Evolutionary conservation across 352 stramenopile genomes (phyloP).

Genomic region (Bremia lactucae): DNA sequence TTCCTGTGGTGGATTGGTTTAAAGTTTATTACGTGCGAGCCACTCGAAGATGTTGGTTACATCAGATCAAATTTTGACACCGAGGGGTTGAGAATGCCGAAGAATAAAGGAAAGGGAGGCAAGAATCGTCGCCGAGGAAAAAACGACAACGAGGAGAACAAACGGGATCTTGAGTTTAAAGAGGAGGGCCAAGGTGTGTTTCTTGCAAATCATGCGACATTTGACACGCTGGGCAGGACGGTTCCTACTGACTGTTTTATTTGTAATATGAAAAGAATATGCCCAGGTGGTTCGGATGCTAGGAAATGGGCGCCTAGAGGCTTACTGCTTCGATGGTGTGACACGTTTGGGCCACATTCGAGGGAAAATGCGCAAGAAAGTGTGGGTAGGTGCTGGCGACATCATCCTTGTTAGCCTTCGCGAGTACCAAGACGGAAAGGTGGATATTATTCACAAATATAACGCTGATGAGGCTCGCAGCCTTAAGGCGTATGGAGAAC

Average conservation of each 20-base stretch:
- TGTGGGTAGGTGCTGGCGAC: constrained; percentile 97
- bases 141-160: constrained; percentile 97
- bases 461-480: constrained; percentile 95
- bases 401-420: constrained; percentile 98
- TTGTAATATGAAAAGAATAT: constrained; percentile 80
- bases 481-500: constrained; percentile 98
- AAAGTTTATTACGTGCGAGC: constrained; percentile 13
- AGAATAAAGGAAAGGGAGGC: constrained; percentile 94
- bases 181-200: constrained; percentile 93
- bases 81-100: constrained; percentile 44
- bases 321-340: constrained; percentile 98
- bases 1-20: constrained; percentile 9
- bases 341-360: constrained; percentile 97
- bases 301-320: constrained; percentile 96
- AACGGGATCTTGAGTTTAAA: constrained; percentile 99
- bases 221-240: no score
- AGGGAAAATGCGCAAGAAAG: constrained; percentile 99
- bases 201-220: no score
- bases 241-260: no score
- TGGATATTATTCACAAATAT: constrained; percentile 99
- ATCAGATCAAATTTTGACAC: constrained; percentile 19
- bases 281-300: constrained; percentile 98
- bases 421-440: constrained; percentile 99
- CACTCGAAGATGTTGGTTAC: constrained; percentile 15
- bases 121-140: constrained; percentile 98